phyloP scores from a whole-genome alignment of 1,284 basidiomycete species.

The Pseudozyma thailandica region DNA sequence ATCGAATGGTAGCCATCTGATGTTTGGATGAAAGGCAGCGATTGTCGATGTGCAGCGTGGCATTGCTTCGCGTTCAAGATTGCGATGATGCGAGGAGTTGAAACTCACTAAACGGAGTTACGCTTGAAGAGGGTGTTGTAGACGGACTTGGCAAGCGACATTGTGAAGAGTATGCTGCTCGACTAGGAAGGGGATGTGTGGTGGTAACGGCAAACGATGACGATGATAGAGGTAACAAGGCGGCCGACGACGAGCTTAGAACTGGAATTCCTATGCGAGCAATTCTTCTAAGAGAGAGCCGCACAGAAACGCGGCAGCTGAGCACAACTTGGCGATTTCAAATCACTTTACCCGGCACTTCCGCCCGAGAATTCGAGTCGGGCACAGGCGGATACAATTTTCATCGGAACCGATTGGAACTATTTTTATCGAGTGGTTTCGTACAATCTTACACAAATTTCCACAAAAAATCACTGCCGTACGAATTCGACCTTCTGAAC shows the following conservation, averaged over 20 bases:
- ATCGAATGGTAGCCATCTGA: background rate
- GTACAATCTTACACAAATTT: background rate
- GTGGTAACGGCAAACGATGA: constrained; percentile 1
- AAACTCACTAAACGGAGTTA: constrained; percentile 64
- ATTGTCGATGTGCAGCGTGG: background rate
- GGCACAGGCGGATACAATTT: constrained; percentile 19
- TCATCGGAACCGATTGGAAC: constrained; percentile 21
- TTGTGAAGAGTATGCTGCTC: constrained; percentile 29
- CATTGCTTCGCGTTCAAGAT: background rate
- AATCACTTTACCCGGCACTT: constrained; percentile 16
- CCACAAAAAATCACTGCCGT: background rate
- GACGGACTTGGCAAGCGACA: constrained; percentile 55
- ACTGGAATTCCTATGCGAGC: constrained; percentile 13
- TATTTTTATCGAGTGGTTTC: background rate
- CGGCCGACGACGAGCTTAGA: constrained; percentile 2
- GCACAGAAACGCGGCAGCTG: background rate
- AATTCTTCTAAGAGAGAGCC: constrained; percentile 16
- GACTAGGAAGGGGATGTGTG: constrained; percentile 15
- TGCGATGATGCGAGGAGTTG: constrained; percentile 1
- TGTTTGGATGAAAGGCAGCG: background rate
- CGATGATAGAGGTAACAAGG: constrained; percentile 1
- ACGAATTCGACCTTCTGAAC: background rate
- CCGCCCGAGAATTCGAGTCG: constrained; percentile 8
- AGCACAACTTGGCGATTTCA: constrained; percentile 14
- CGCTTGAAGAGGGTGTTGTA: constrained; percentile 65